Base-by-base conservation (phyloP, 495 filamentous ascomycete species). In the Penicillium cinerascens region DNA sequence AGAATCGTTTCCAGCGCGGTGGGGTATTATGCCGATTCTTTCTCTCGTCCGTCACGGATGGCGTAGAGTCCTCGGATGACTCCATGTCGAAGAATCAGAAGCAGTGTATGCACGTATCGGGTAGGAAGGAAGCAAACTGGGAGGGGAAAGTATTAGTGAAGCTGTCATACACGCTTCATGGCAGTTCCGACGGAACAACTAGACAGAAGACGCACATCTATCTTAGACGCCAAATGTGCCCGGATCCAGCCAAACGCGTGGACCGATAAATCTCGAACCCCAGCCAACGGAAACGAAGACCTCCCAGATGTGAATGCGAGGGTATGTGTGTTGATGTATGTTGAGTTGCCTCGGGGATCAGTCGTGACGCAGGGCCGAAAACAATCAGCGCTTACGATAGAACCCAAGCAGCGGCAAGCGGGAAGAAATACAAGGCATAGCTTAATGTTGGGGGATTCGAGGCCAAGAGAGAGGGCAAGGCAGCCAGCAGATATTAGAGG, bases 361-460 rank as follows among this genome's bases (percentile, higher is more conserved):
- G 20, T 41, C 27, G 23, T 37, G n/a, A 41, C 29, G 15, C 25
- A 17, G 38, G 25, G 18, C 39, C 44, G 35, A 17, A 8, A 22
- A 39, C 26, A 38, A 58, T 65, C 59, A 65, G 27, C 56, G 59
- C 51, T 54, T 56, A 23, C 48, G 47, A 43, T 56, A 63, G 26
- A 59, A 49, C 42, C 51, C 55, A 52, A 54, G 46, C 47, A 53
- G 43, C 41, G 48, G 49, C 42, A 48, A 42, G 27, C 37, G 49
- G 40, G 43, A 11, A 36, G n/a, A 42, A 16, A 38, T 49, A 15
- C 39, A 40, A 52, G 50, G 42, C 63, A 60, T 66, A 58, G 47
- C 47, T 58, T 55, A 41, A 45, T 47, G 8, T 20, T 18, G 16
- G n/a, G 1, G 9, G 16, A 13, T 18, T 7, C 6, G 23, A 22